Base-by-base conservation (phyloP, 257 asterid species). In the Gentiana dahurica region DNA sequence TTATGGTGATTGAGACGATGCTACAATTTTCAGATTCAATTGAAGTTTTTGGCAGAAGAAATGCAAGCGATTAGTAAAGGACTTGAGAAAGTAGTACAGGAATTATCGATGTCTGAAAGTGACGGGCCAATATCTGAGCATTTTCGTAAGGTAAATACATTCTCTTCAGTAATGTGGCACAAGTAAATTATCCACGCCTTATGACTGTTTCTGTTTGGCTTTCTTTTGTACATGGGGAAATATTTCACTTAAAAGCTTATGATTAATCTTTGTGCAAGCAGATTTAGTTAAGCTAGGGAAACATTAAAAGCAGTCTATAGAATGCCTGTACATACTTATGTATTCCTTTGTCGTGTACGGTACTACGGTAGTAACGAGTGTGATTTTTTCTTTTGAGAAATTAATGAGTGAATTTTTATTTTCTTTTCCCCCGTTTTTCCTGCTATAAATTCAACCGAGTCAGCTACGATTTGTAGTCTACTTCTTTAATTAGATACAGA, bases 21-120 rank as follows among this genome's bases (percentile, higher is more conserved):
- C 47, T 67, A 36, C 41, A 49, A 55, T 60, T 35, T 62, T 58
- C 82, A 89, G 97, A 79, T 86, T 72, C 95, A 86, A 84, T 68
- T 86, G 71, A 86, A 84, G 70, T 78, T 62, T 64, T 76, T 89
- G 72, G 97, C 97, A 3, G 97, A 86, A 84, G 97, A 86, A 73
- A 89, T 89, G 97, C 95, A 89, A 80, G 86, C 94, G 54, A 74
- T 89, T 70, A 89, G 75, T 80, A 89, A 89, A 82, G 97, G 97
- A 34, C 86, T 89, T 34, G 95, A 89, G 72, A 89, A 84, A 66
- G 82, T 89, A 63, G 75, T 82, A 67, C 95, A 89, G 73, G 97
- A 89, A 72, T 63, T 89, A 66, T 77, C 97, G 74, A 70, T 77
- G 86, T 78, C 93, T 55, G 95, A 86, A 71, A 80, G 73, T 45